Evolutionary conservation across 257 asterid genomes (phyloP), one percentile per base, ranked within the genome.

Genomic region (Sherardia arvensis): DNA sequence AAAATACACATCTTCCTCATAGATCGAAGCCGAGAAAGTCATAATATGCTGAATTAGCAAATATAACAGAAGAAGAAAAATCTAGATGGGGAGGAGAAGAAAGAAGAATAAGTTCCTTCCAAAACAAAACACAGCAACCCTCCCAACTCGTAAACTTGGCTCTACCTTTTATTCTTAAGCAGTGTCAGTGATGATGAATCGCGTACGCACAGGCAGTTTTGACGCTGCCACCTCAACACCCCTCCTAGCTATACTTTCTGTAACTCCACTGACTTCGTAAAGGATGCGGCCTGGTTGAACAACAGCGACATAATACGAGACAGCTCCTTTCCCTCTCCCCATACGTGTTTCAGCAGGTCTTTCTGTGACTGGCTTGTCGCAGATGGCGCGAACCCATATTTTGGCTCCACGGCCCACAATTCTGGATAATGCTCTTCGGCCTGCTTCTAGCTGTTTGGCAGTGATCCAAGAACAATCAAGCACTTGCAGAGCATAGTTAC

Each of bases 261-360:
- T 7, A 15, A 34, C 66, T 61, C 66, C 66, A 11, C 66, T 34
- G 17, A 61, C 22, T 38, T 61, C 66, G 22, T 61, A 61, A 10
- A 61, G 49, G 15, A 61, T 61, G 5, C 66, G 53, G 20, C 66
- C 66, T 21, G 66, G 66, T 11, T 61, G 29, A 36, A 61, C 66
- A 61, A 61, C 66, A 34, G 53, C 66, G 26, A 51, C 74, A 62
- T 56, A 62, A 27, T 9, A 61, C 10, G 56, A 59, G 29, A 61
- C 56, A 21, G 65, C 1, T 43, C 69, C 69, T 54, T 63, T 70
- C 48, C 74, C 69, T 33, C 34, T 14, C 26, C 74, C 74, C 74
- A 70, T 62, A n/a, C 69, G 65, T 20, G 59, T 55, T 66, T 65
- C 71, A 9, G 67, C 64, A 25, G 67, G 69, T 54, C 23, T 53